phyloP scores from a whole-genome alignment of 805 yeast species.

The Wickerhamomyces kurtzmanii region DNA sequence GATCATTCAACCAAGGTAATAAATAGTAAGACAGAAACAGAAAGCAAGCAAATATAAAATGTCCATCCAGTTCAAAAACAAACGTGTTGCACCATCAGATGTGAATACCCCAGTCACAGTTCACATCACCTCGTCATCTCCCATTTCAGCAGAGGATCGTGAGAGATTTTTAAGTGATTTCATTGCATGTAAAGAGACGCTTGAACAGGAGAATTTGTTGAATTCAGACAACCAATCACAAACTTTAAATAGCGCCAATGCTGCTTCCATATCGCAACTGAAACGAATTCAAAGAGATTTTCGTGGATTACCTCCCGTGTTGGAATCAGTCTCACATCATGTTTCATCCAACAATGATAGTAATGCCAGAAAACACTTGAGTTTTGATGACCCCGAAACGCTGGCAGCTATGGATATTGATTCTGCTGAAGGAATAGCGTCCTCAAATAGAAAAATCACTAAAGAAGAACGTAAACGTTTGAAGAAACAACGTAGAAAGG shows the following conservation, averaged over 20 bases:
- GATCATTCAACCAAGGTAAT: too few relatives aligned
- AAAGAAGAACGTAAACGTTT: constrained; percentile 3
- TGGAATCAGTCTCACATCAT: constrained; percentile 14
- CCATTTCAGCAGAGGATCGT: constrained; percentile 30
- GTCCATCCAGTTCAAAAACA: too few relatives aligned
- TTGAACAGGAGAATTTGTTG: background rate
- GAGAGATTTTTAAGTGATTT: constrained; percentile 34
- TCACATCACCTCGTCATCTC: constrained; percentile 5
- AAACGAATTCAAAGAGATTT: constrained; percentile 68
- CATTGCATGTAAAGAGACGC: constrained; percentile 19
- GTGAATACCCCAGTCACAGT: constrained; percentile 17
- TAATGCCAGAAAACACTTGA: too few relatives aligned
- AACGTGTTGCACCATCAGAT: constrained; percentile 7
- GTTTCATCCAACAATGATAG: too few relatives aligned
- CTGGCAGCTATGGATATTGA: too few relatives aligned
- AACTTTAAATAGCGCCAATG: constrained; percentile 13
- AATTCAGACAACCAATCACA: constrained; percentile 8
- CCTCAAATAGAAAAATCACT: background rate
- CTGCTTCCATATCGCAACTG: constrained; percentile 41
- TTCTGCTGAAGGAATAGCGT: too few relatives aligned
- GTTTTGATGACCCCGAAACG: too few relatives aligned
- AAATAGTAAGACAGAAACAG: too few relatives aligned
- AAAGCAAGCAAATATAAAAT: too few relatives aligned
- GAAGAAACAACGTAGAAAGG: constrained; percentile 1
- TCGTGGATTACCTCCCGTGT: constrained; percentile 74